These are phyloP conservation scores for Acacia crassicarpa DNA, from an alignment of 306 rosid genomes.

Conservation along the genomic window DNA sequence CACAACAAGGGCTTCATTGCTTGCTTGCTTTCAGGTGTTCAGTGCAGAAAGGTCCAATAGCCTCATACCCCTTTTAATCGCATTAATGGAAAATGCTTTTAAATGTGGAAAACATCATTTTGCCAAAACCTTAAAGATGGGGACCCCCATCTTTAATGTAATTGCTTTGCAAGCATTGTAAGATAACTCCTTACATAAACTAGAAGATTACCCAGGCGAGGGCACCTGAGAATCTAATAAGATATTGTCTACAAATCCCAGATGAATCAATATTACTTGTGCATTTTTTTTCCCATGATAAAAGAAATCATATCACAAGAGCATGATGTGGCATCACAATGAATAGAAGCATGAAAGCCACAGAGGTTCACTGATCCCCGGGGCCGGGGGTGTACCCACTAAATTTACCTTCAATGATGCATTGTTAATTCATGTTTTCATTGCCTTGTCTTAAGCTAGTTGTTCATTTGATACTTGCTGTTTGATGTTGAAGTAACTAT, in stretches of 20 bases:
- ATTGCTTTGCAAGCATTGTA: not conserved
- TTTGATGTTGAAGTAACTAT: not conserved
- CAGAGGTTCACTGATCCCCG: not conserved
- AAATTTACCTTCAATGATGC: not conserved
- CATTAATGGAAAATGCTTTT: not conserved
- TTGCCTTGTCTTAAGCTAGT: not conserved
- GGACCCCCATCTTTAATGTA: not conserved
- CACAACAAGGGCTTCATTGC: not conserved
- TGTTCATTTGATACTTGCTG: not conserved
- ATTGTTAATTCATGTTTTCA: constrained; percentile 3
- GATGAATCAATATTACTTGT: not conserved
- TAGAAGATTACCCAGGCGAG: not conserved
- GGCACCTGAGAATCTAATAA: not conserved
- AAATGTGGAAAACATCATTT: not conserved
- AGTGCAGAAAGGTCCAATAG: constrained; percentile 16
- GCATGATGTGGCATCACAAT: not conserved
- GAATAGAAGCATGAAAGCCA: not conserved
- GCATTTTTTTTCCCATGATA: not conserved
- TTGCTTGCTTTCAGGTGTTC: constrained; percentile 18
- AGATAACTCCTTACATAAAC: not conserved
- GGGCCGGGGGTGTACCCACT: too few relatives aligned
- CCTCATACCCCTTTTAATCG: constrained; percentile 31
- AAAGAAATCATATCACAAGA: not conserved
- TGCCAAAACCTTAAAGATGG: not conserved
- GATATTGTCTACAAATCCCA: not conserved